A percentile compares a stretch with the other conserved stretches of the same genome.
Evolutionary conservation across 305 asterid species (phyloP).

Genomic region (Coffea humblotiana): DNA sequence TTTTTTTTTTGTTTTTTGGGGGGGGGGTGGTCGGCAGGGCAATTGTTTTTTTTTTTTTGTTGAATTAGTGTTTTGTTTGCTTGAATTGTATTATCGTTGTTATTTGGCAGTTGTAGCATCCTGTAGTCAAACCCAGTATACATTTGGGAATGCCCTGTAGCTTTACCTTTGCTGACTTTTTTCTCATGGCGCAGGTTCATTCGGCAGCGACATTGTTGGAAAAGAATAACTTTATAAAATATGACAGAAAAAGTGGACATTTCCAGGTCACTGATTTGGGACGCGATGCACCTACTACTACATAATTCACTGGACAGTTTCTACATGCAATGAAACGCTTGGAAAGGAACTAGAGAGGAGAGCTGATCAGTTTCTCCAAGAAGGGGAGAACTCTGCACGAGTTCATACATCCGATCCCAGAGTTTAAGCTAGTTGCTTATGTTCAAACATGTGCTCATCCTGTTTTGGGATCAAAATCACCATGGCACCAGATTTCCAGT

Average conservation of each 20-base stretch:
- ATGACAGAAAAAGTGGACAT: slow-evolving; percentile 92
- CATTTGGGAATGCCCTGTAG: background rate
- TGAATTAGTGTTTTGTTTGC: too few relatives aligned
- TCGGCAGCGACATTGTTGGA: slow-evolving; percentile 85
- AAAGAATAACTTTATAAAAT: slow-evolving; percentile 80
- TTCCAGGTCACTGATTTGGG: slow-evolving; percentile 98
- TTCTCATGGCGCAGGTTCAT: slow-evolving; percentile 62
- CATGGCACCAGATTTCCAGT: slow-evolving; percentile 81
- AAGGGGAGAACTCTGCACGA: slow-evolving; percentile 79
- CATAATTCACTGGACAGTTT: slow-evolving; percentile 77
- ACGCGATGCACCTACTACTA: slow-evolving; percentile 90
- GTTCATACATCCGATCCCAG: slow-evolving; percentile 87
- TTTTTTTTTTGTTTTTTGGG: too few relatives aligned
- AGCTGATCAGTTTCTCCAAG: slow-evolving; percentile 75
- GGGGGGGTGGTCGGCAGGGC: too few relatives aligned
- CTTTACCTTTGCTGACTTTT: background rate
- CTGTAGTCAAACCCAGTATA: too few relatives aligned
- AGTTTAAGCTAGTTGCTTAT: slow-evolving; percentile 82
- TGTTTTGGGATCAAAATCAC: slow-evolving; percentile 80
- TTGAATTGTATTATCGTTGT: too few relatives aligned
- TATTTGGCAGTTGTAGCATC: too few relatives aligned
- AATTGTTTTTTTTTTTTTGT: too few relatives aligned
- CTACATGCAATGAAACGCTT: slow-evolving; percentile 86
- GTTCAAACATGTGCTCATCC: slow-evolving; percentile 93
- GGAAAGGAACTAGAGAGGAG: slow-evolving; percentile 91